These are phyloP conservation scores for Flaveria brownii DNA, from an alignment of 129 eudicot genomes.

Conservation along the genomic window DNA sequence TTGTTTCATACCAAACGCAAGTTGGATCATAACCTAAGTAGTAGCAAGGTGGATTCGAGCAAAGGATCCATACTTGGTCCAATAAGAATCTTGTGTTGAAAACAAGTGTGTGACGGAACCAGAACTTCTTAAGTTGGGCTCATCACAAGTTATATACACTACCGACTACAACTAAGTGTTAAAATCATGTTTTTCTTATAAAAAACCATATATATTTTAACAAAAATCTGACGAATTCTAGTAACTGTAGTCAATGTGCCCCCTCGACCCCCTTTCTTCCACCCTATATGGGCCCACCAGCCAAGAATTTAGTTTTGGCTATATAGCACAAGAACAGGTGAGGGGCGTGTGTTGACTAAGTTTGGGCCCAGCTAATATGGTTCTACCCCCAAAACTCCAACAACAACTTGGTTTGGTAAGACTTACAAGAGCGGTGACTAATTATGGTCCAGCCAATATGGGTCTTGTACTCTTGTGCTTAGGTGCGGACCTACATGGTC, in stretches of 20 bases:
- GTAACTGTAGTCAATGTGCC: background rate
- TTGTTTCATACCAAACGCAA: no score
- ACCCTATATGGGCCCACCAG: background rate
- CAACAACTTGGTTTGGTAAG: constrained; percentile 4
- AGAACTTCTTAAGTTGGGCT: background rate
- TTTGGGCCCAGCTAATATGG: constrained; percentile 1
- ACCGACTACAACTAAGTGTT: background rate
- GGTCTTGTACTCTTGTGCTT: constrained; percentile 17
- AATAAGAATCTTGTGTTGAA: background rate
- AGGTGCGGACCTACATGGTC: background rate
- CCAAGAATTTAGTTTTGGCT: background rate
- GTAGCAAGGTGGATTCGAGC: no score
- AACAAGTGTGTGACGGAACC: background rate
- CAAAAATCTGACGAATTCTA: background rate
- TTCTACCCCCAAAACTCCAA: constrained; percentile 9
- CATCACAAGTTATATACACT: background rate
- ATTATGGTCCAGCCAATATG: background rate
- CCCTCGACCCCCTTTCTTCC: background rate
- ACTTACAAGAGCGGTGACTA: constrained; percentile 19
- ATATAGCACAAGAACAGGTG: constrained; percentile 13
- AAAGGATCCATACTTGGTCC: background rate
- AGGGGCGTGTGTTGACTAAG: constrained; percentile 13
- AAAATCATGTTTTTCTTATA: background rate
- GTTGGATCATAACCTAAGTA: no score
- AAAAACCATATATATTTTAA: background rate